These are phyloP conservation scores for Berberis vulgaris DNA, from an alignment of 164 flowering plant genomes.

Conservation along the genomic window DNA sequence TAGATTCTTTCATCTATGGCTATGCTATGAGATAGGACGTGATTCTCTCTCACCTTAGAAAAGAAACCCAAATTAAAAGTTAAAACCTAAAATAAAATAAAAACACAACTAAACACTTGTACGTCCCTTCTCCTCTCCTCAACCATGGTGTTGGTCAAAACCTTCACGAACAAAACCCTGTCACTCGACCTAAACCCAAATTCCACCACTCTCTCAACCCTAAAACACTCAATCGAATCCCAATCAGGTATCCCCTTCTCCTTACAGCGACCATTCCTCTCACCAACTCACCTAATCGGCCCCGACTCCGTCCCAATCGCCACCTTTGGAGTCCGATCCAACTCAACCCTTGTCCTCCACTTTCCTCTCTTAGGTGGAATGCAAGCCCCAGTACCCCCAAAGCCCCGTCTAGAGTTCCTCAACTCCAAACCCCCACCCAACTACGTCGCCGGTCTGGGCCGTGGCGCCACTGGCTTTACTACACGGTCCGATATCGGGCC, in stretches of 20 bases:
- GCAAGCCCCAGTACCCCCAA: constrained; percentile 52
- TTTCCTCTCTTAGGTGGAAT: constrained; percentile 64
- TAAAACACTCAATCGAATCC: constrained; percentile 31
- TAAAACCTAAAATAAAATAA: too few relatives aligned
- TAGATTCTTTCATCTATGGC: too few relatives aligned
- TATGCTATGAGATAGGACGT: too few relatives aligned
- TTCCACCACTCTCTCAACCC: constrained; percentile 38
- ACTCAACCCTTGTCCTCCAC: constrained; percentile 44
- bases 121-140: not conserved
- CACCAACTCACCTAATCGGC: constrained; percentile 16
- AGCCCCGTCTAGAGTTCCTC: constrained; percentile 56
- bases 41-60: too few relatives aligned
- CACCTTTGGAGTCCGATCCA: constrained; percentile 29
- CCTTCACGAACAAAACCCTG: constrained; percentile 44
- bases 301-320: constrained; percentile 22
- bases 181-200: constrained; percentile 37
- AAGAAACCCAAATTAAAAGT: too few relatives aligned
- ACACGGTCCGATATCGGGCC: constrained; percentile 98
- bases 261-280: constrained; percentile 36
- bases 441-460: constrained; percentile 92
- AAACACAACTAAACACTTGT: too few relatives aligned
- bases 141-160: constrained; percentile 46
- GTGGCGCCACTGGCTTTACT: constrained; percentile 97
- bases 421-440: constrained; percentile 75
- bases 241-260: constrained; percentile 23